Percentiles rank a stretch among this genome's conserved stretches.
Conservation (phyloP, 306 rosid species). For the Vigna radiata region DNA sequence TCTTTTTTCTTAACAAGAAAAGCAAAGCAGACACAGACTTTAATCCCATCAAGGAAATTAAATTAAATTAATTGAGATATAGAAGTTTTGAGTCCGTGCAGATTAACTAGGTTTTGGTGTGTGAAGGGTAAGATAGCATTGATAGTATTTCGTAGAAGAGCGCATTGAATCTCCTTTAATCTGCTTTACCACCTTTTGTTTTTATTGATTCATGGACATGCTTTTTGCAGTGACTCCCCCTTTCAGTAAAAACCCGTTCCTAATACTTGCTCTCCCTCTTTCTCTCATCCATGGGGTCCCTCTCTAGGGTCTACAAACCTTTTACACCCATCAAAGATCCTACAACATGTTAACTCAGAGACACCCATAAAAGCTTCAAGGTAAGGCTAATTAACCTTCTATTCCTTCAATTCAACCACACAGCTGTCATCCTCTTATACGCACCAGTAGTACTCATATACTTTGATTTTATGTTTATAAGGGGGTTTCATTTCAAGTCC, state of each 20-base stretch:
- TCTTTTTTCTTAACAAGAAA: too few species aligned
- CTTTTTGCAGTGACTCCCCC: conserved; percentile 53
- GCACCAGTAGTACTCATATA: not conserved
- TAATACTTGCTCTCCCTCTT: conserved; percentile 20
- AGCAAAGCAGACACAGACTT: not conserved
- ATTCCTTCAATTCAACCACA: conserved; percentile 10
- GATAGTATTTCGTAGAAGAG: conserved; percentile 42
- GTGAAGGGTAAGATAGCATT: conserved; percentile 6
- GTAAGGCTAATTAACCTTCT: not conserved
- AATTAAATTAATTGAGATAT: not conserved
- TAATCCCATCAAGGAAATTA: not conserved
- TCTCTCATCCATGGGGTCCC: conserved; percentile 14
- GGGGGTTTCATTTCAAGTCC: conserved; percentile 34
- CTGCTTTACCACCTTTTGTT: conserved; percentile 37
- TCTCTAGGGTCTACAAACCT: conserved; percentile 35
- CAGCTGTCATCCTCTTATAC: conserved; percentile 38
- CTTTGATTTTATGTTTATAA: conserved; percentile 24
- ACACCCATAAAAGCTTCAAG: conserved; percentile 30
- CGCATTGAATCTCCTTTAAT: conserved; percentile 40
- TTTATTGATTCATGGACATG: conserved; percentile 34
- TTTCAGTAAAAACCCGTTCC: conserved; percentile 46
- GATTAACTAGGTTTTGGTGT: not conserved
- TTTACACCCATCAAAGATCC: conserved; percentile 39
- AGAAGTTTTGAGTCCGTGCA: not conserved
- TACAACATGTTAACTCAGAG: not conserved